Percentiles rank a stretch among this genome's conserved stretches.
Evolutionary conservation across 129 eudicot species (phyloP).

Genomic region (Arctium minus): DNA sequence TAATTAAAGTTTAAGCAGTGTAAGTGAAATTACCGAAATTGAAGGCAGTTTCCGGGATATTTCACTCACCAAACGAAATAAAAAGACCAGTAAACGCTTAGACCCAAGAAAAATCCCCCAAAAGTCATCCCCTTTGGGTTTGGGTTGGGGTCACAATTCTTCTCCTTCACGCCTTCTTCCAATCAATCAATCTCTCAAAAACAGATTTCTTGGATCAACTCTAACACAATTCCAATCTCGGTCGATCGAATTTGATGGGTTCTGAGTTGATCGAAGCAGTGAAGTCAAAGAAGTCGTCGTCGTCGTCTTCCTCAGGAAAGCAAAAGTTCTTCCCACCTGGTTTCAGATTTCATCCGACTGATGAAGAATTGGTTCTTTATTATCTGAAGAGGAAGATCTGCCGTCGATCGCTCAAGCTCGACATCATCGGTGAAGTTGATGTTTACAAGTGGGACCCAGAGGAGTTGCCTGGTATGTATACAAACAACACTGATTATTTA

Average conservation of each 20-base stretch:
- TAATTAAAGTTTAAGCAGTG: not conserved
- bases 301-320: constrained; percentile 19
- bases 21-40: not conserved
- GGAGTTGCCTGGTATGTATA: constrained; percentile 68
- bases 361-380: constrained; percentile 72
- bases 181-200: constrained; percentile 15
- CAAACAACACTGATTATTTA: not conserved
- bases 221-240: not conserved
- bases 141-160: constrained; percentile 16
- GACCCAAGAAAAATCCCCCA: not conserved
- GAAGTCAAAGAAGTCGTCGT: constrained; percentile 14
- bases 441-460: constrained; percentile 87
- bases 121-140: constrained; percentile 10
- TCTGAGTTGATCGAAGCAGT: constrained; percentile 24
- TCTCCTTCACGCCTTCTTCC: constrained; percentile 24
- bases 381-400: constrained; percentile 82
- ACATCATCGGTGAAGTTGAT: constrained; percentile 65
- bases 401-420: constrained; percentile 40
- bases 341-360: constrained; percentile 79
- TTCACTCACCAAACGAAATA: constrained; percentile 8
- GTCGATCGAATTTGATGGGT: constrained; percentile 30
- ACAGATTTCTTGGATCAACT: not conserved
- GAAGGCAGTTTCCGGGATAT: constrained; percentile 16
- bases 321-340: constrained; percentile 56
- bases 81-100: constrained; percentile 6